A percentile compares a stretch with the other conserved stretches of the same genome.
Evolutionary conservation across 768 basidiomycete genomes (phyloP).

Genomic region (Tubosaeta sp.): DNA sequence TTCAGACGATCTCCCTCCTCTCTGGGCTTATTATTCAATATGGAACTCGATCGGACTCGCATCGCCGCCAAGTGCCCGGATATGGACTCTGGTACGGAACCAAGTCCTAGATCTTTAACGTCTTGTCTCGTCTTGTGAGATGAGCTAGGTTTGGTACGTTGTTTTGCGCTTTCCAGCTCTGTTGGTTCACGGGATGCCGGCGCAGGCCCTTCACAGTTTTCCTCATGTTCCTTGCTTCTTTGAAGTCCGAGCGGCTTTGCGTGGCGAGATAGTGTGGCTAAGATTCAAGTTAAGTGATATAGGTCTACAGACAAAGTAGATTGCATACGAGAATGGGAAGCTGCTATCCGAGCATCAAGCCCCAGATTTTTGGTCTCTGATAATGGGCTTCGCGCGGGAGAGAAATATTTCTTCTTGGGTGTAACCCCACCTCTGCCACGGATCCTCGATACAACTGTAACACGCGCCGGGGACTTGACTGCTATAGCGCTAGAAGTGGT

Average conservation of each 20-base stretch:
- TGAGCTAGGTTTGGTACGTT: slow-evolving; percentile 13
- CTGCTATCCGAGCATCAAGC: slow-evolving; percentile 6
- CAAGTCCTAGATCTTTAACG: slow-evolving; percentile 11
- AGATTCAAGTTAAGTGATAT: slow-evolving; percentile 2
- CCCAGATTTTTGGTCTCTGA: slow-evolving; percentile 20
- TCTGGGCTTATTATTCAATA: not conserved
- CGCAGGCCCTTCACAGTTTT: not conserved
- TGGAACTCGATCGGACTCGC: slow-evolving; percentile 18
- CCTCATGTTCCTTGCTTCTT: slow-evolving; percentile 6
- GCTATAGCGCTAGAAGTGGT: not conserved
- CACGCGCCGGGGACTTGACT: slow-evolving; percentile 21
- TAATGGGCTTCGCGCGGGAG: slow-evolving; percentile 21
- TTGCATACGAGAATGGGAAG: slow-evolving; percentile 20
- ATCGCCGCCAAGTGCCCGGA: slow-evolving; percentile 25
- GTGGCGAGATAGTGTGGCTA: slow-evolving; percentile 11
- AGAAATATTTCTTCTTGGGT: slow-evolving; percentile 22
- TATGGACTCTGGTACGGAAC: slow-evolving; percentile 24
- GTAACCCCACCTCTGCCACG: slow-evolving; percentile 19
- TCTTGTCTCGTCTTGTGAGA: slow-evolving; percentile 8
- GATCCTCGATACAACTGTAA: slow-evolving; percentile 14
- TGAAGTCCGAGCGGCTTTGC: slow-evolving; percentile 14
- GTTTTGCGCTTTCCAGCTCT: slow-evolving; percentile 6
- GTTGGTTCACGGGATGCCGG: slow-evolving; percentile 1
- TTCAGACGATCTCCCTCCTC: slow-evolving; percentile 3
- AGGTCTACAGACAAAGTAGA: not conserved